These are phyloP conservation scores for Melampsora occidentalis DNA, from an alignment of 1,284 basidiomycete species.

Conservation along the genomic window DNA sequence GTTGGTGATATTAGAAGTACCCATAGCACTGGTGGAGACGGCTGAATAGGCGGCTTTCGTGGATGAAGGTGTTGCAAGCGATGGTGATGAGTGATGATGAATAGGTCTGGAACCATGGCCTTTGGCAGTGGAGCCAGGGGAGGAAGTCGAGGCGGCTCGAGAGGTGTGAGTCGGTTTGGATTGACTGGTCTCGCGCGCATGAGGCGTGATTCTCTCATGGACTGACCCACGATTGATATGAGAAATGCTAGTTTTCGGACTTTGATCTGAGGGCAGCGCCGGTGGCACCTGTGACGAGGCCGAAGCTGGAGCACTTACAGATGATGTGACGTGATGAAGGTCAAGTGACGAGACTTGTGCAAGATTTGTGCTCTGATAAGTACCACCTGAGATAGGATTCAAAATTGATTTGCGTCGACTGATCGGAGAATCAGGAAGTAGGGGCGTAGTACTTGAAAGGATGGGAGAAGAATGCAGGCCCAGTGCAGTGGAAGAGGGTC, in stretches of 20 bases:
- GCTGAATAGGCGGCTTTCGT: background rate
- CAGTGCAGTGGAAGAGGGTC: slow-evolving; percentile 2
- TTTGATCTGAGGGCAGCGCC: slow-evolving; percentile 11
- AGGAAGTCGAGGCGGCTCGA: slow-evolving; percentile 7
- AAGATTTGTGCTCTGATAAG: slow-evolving; percentile 10
- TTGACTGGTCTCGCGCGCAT: background rate
- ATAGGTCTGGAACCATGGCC: background rate
- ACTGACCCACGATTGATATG: no score
- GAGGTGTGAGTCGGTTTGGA: slow-evolving; percentile 22
- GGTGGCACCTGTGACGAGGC: background rate
- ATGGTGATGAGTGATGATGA: slow-evolving; percentile 28
- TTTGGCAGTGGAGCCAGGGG: slow-evolving; percentile 17
- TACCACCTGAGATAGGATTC: slow-evolving; percentile 20
- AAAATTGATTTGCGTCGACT: slow-evolving; percentile 26
- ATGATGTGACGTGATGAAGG: slow-evolving; percentile 22
- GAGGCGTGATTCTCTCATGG: background rate
- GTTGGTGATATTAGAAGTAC: slow-evolving; percentile 10
- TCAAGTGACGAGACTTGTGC: slow-evolving; percentile 15
- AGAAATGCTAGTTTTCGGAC: no score
- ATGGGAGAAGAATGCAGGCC: slow-evolving; percentile 5
- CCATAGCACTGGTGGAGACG: slow-evolving; percentile 19
- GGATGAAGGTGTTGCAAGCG: background rate
- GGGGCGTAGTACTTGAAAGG: slow-evolving; percentile 24
- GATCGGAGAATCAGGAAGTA: slow-evolving; percentile 31
- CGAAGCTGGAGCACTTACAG: slow-evolving; percentile 17